Evolutionary conservation across 2,329 filamentous ascomycete species (phyloP).

Genomic region (Phaeosphaeria sp.): DNA sequence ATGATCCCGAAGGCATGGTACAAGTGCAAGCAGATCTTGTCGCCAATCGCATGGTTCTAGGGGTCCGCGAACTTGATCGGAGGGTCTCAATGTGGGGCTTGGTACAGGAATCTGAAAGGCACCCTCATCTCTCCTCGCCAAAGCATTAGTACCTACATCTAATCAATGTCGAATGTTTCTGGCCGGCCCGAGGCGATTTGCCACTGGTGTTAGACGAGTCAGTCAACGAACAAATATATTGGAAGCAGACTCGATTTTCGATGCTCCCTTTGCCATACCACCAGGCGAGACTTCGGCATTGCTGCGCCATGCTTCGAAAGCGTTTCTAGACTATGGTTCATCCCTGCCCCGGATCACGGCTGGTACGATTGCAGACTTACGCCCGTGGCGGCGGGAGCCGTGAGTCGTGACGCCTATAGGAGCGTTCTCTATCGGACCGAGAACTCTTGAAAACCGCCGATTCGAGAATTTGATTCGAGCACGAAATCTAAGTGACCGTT

Average conservation of each 20-base stretch:
- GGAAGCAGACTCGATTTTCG: background rate
- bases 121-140: background rate
- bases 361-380: background rate
- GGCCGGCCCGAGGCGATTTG: background rate
- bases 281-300: background rate
- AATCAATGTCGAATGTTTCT: background rate
- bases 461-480: background rate
- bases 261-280: background rate
- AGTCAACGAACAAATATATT: background rate
- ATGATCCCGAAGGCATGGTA: background rate
- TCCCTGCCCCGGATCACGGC: background rate
- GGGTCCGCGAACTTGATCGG: background rate
- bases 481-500: background rate
- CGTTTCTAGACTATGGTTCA: background rate
- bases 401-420: background rate
- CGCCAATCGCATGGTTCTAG: constrained; percentile 9
- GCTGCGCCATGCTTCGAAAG: background rate
- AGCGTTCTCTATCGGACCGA: background rate
- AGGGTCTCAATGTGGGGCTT: background rate
- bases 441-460: background rate
- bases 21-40: constrained; percentile 4
- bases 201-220: background rate
- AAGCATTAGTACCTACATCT: background rate
- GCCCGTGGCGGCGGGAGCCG: background rate
- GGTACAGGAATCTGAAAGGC: background rate